These are phyloP conservation scores for Cryptosporidium ubiquitum DNA, from an alignment of 169 alveolate genomes.

Conservation along the genomic window DNA sequence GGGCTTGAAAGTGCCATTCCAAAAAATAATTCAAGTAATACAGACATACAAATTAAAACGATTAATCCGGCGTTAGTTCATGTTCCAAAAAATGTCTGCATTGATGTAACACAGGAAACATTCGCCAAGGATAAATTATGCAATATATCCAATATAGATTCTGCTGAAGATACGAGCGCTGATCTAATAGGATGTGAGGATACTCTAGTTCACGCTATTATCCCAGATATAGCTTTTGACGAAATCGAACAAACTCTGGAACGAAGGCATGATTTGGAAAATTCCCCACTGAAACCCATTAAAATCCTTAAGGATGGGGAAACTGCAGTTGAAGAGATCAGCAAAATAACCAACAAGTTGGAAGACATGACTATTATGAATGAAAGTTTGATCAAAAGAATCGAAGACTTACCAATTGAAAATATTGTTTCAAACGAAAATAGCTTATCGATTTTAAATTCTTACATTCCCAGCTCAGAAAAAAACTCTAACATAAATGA, in stretches of 20 bases:
- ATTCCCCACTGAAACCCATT: background rate
- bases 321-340: background rate
- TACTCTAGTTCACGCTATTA: background rate
- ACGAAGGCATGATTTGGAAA: background rate
- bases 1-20: background rate
- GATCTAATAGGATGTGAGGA: background rate
- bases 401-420: background rate
- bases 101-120: background rate
- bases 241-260: background rate
- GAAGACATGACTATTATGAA: constrained; percentile 6
- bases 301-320: background rate
- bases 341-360: background rate
- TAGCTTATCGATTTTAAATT: background rate
- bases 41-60: background rate
- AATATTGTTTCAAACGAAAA: background rate
- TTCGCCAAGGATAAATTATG: background rate
- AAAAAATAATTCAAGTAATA: background rate
- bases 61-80: background rate
- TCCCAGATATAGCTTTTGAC: background rate
- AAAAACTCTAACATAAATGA: background rate
- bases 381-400: background rate
- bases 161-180: background rate
- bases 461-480: background rate
- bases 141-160: background rate
- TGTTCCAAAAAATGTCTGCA: background rate